phyloP scores from a whole-genome alignment of 306 rosid genomes.

The Hylodesmum podocarpum region DNA sequence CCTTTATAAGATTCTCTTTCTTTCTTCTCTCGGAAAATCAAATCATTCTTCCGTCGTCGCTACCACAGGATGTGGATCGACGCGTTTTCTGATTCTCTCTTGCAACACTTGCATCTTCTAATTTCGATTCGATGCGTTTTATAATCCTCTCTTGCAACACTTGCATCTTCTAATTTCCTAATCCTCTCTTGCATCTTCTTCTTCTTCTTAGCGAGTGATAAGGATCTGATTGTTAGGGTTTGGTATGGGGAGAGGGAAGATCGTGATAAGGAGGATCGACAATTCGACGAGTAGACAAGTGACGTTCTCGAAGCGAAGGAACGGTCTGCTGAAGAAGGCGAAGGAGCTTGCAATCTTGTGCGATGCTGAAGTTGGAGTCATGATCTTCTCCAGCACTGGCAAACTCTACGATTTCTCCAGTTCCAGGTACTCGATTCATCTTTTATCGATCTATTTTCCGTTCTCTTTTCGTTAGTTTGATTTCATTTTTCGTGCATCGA shows the following conservation, averaged over 20 bases:
- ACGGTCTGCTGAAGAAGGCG: constrained; percentile 87
- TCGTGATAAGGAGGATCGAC: constrained; percentile 92
- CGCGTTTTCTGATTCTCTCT: background rate
- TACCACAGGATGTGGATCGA: constrained; percentile 7
- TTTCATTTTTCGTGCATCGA: background rate
- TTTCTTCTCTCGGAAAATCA: constrained; percentile 38
- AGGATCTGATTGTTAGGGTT: constrained; percentile 35
- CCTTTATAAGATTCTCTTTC: constrained; percentile 16
- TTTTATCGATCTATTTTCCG: constrained; percentile 16
- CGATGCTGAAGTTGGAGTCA: constrained; percentile 89
- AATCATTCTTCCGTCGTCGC: background rate
- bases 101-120: background rate
- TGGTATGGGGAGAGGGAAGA: constrained; percentile 93
- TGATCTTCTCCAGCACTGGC: constrained; percentile 88
- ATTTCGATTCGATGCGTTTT: background rate
- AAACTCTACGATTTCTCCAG: constrained; percentile 86
- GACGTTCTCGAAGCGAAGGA: constrained; percentile 86
- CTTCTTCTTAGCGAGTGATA: constrained; percentile 7
- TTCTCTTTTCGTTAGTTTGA: background rate
- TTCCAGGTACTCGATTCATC: constrained; percentile 51
- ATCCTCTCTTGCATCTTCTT: no score
- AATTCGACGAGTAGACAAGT: constrained; percentile 93
- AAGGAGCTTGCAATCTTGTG: constrained; percentile 90
- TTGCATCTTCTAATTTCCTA: background rate
- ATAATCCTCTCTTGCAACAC: background rate